phyloP scores from a whole-genome alignment of 371 early-diverging fungal genomes.

The Syncephalastrum contaminatum region DNA sequence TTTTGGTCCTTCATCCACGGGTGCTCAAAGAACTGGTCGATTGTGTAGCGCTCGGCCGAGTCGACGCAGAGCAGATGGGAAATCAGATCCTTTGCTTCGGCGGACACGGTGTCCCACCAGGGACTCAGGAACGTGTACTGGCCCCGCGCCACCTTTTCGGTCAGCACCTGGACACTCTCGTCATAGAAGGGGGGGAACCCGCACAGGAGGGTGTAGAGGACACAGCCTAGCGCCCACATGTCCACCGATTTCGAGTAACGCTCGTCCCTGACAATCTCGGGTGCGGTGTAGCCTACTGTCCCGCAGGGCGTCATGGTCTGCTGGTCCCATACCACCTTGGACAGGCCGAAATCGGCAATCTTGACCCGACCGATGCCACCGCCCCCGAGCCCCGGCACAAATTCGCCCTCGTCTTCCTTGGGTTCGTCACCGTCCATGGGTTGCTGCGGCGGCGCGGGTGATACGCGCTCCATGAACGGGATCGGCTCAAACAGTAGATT shows the following conservation, averaged over 20 bases:
- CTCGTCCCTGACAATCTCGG: conserved; percentile 85
- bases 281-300: conserved; percentile 91
- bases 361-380: conserved; percentile 78
- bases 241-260: conserved; percentile 86
- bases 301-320: conserved; percentile 92
- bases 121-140: conserved; percentile 68
- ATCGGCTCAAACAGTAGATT: conserved; percentile 86
- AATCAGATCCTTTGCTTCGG: conserved; percentile 75
- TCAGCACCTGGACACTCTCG: conserved; percentile 50
- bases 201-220: conserved; percentile 85
- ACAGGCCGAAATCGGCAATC: conserved; percentile 86
- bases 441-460: conserved; percentile 38
- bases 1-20: conserved; percentile 69
- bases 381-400: conserved; percentile 57
- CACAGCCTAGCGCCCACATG: conserved; percentile 94
- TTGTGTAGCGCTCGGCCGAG: conserved; percentile 53
- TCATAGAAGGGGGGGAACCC: conserved; percentile 93
- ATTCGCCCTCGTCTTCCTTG: conserved; percentile 62
- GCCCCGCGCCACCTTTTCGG: conserved; percentile 65
- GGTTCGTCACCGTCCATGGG: conserved; percentile 40
- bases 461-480: conserved; percentile 55
- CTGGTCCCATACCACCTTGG: conserved; percentile 80
- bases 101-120: conserved; percentile 76
- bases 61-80: conserved; percentile 59
- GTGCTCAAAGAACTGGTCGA: conserved; percentile 70